Percentiles rank a stretch among this genome's conserved stretches.
Evolutionary conservation across 2,329 filamentous ascomycete genomes (phyloP).

Genomic region (Pseudonectria buxi): DNA sequence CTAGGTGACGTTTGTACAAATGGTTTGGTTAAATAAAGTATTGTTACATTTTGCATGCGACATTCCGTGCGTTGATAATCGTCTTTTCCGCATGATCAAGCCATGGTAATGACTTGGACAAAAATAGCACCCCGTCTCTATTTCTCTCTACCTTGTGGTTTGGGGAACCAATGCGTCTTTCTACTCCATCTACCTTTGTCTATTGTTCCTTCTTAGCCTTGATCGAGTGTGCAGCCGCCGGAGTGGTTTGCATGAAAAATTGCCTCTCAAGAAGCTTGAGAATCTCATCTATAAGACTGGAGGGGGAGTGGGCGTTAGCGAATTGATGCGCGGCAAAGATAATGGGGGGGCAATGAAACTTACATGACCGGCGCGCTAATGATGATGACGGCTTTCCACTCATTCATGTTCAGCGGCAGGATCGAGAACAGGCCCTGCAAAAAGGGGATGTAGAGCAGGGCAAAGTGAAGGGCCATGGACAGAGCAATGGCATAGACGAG

Average conservation of each 20-base stretch:
- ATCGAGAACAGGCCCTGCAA: constrained; percentile 87
- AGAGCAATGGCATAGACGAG: constrained; percentile 89
- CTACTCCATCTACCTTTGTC: constrained; percentile 18
- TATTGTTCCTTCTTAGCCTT: constrained; percentile 51
- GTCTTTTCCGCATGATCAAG: too few relatives aligned
- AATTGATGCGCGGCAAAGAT: neutral
- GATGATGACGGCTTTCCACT: constrained; percentile 85
- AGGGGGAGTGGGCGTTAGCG: constrained; percentile 17
- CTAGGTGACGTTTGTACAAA: too few relatives aligned
- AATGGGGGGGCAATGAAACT: constrained; percentile 34
- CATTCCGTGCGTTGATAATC: too few relatives aligned
- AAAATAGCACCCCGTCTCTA: too few relatives aligned
- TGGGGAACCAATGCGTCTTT: neutral
- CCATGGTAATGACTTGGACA: too few relatives aligned
- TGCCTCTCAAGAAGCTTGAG: constrained; percentile 72
- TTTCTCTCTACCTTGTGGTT: constrained; percentile 1
- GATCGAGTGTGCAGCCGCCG: constrained; percentile 22
- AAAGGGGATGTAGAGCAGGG: constrained; percentile 84
- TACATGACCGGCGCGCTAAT: constrained; percentile 92
- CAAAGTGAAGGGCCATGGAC: constrained; percentile 93
- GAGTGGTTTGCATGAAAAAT: constrained; percentile 52
- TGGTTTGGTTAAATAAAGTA: too few relatives aligned
- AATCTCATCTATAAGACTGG: constrained; percentile 71
- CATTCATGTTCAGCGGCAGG: constrained; percentile 71
- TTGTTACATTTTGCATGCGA: too few relatives aligned